These are phyloP conservation scores for Nepenthes mirabilis DNA, from an alignment of 148 eudicot genomes.

Conservation along the genomic window DNA sequence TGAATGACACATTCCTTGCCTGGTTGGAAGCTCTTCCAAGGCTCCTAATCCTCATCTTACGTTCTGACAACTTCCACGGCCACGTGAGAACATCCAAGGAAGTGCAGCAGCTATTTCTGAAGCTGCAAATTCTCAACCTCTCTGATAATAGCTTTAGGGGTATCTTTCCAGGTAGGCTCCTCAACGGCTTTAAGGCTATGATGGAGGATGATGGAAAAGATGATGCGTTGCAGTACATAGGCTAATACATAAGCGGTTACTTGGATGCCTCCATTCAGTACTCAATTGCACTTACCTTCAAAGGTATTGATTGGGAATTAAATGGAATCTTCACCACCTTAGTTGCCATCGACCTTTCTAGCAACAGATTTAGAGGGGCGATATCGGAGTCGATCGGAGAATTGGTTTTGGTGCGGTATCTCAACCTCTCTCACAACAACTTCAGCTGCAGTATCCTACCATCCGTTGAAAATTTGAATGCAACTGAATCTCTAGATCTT, in stretches of 20 bases:
- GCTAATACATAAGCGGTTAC: too few relatives aligned
- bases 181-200: conserved; percentile 8
- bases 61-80: conserved; percentile 5
- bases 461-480: not conserved
- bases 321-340: not conserved
- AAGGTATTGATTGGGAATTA: not conserved
- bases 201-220: not conserved
- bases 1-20: conserved; percentile 6
- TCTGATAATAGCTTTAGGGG: conserved; percentile 12
- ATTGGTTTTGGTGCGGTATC: too few relatives aligned
- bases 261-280: too few relatives aligned
- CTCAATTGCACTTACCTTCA: conserved; percentile 2
- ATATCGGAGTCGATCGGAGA: conserved; percentile 4
- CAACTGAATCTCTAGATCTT: conserved; percentile 4
- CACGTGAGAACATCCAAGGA: not conserved
- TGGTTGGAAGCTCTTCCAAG: conserved; percentile 3
- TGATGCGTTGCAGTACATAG: not conserved
- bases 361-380: conserved; percentile 10
- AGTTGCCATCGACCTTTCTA: not conserved
- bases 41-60: not conserved
- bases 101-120: not conserved
- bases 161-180: not conserved
- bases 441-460: conserved; percentile 4
- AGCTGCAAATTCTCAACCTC: conserved; percentile 8
- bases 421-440: conserved; percentile 8